A percentile compares a stretch with the other conserved stretches of the same genome.
Conservation (phyloP, 352 stramenopile species). For the Globisporangium nunn region DNA sequence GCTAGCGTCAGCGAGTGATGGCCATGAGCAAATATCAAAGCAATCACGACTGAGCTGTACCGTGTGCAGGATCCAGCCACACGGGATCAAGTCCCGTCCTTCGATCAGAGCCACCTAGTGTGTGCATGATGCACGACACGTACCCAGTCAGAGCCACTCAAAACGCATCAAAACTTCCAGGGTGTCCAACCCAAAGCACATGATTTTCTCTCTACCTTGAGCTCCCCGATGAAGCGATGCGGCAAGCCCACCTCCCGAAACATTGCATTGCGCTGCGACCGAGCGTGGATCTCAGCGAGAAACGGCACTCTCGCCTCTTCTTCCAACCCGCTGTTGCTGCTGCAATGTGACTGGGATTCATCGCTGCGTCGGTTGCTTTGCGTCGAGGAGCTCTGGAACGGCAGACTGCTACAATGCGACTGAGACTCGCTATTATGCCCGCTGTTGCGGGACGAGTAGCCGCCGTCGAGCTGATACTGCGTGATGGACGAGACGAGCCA, state of each 20-base stretch:
- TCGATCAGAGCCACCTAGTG: slow-evolving; percentile 54
- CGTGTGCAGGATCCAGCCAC: slow-evolving; percentile 55
- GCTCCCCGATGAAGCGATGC: slow-evolving; percentile 63
- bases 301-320: slow-evolving; percentile 43
- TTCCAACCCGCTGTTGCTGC: slow-evolving; percentile 14
- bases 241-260: slow-evolving; percentile 69
- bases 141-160: not conserved
- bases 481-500: slow-evolving; percentile 82
- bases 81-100: slow-evolving; percentile 61
- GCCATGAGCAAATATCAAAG: too few species aligned
- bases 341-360: not conserved
- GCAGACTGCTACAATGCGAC: not conserved
- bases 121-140: not conserved
- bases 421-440: not conserved
- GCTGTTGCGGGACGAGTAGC: slow-evolving; percentile 20
- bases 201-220: slow-evolving; percentile 26
- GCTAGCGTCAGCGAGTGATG: not conserved
- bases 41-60: slow-evolving; percentile 10
- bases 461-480: slow-evolving; percentile 65
- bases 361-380: not conserved
- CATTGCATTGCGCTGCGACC: slow-evolving; percentile 70
- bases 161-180: not conserved
- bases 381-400: not conserved
- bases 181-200: too few species aligned
- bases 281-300: slow-evolving; percentile 60